Conservation (phyloP, 495 filamentous ascomycete species). For the Penicillium ucsense region DNA sequence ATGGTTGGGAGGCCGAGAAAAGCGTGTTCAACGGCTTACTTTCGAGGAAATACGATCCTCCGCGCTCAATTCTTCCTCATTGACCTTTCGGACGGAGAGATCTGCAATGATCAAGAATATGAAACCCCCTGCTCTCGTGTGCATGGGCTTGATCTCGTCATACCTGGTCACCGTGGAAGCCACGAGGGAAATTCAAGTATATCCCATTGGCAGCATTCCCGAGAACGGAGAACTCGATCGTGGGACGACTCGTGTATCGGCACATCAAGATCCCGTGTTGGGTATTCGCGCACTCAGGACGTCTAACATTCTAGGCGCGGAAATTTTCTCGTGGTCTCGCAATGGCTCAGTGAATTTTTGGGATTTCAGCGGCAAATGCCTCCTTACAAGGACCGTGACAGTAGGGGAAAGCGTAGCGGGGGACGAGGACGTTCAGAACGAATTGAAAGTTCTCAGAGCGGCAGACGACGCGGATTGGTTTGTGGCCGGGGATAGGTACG, state of each 20-base stretch:
- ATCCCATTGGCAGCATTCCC: constrained; percentile 21
- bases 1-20: constrained; percentile 47
- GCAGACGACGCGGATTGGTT: constrained; percentile 52
- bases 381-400: constrained; percentile 50
- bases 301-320: constrained; percentile 48
- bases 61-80: constrained; percentile 13
- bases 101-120: constrained; percentile 14
- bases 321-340: constrained; percentile 81
- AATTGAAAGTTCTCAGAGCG: constrained; percentile 60
- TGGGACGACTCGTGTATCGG: constrained; percentile 39
- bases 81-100: constrained; percentile 15
- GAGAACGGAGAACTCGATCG: constrained; percentile 24
- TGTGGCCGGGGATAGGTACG: constrained; percentile 75
- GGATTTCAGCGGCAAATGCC: constrained; percentile 61
- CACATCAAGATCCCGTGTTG: constrained; percentile 68
- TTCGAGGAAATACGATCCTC: constrained; percentile 28
- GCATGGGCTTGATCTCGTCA: constrained; percentile 59
- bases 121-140: constrained; percentile 37
- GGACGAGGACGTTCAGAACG: constrained; percentile 58
- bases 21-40: constrained; percentile 27
- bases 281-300: constrained; percentile 56
- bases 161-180: constrained; percentile 69
- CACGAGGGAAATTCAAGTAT: constrained; percentile 62
- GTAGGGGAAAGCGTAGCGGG: constrained; percentile 53
- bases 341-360: constrained; percentile 73